Percentiles rank a stretch among this genome's conserved stretches.
These are phyloP conservation scores for Glycyrrhiza uralensis DNA, from an alignment of 306 rosid species.

Conservation along the genomic window DNA sequence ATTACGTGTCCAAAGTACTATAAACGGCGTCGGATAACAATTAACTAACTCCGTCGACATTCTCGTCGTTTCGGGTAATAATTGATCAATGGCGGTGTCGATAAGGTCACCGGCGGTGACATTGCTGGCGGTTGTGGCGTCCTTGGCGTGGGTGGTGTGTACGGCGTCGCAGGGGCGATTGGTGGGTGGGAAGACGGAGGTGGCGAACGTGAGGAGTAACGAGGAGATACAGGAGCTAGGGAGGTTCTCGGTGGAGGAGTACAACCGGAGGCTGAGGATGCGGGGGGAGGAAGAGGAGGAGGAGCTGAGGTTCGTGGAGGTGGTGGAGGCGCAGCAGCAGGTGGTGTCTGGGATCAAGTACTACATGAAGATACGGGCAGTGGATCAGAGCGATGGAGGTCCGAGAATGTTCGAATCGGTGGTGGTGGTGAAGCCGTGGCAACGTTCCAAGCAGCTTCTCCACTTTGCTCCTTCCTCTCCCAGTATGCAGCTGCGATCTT, in stretches of 20 bases:
- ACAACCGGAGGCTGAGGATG: conserved; percentile 30
- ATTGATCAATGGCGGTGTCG: conserved; percentile 21
- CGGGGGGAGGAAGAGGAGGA: conserved; percentile 20
- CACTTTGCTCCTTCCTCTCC: conserved; percentile 45
- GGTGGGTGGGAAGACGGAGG: conserved; percentile 50
- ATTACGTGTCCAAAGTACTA: no score
- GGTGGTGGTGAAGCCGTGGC: conserved; percentile 67
- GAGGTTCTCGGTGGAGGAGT: conserved; percentile 67
- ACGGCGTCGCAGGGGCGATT: conserved; percentile 15
- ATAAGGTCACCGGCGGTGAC: conserved; percentile 25
- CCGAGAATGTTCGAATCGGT: conserved; percentile 44
- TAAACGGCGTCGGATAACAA: no score
- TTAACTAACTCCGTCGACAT: no score
- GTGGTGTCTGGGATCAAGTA: conserved; percentile 72
- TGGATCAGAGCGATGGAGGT: background rate
- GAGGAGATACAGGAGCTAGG: conserved; percentile 66
- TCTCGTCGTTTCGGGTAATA: background rate
- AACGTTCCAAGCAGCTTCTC: conserved; percentile 42
- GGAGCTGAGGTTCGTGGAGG: conserved; percentile 47
- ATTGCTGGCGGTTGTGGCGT: background rate
- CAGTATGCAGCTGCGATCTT: no score
- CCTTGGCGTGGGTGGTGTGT: background rate
- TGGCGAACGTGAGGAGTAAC: conserved; percentile 51
- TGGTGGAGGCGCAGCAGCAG: conserved; percentile 69
- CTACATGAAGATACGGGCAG: conserved; percentile 43